Base-by-base conservation (phyloP, 345 rosid species). In the Rhizophora apiculata region DNA sequence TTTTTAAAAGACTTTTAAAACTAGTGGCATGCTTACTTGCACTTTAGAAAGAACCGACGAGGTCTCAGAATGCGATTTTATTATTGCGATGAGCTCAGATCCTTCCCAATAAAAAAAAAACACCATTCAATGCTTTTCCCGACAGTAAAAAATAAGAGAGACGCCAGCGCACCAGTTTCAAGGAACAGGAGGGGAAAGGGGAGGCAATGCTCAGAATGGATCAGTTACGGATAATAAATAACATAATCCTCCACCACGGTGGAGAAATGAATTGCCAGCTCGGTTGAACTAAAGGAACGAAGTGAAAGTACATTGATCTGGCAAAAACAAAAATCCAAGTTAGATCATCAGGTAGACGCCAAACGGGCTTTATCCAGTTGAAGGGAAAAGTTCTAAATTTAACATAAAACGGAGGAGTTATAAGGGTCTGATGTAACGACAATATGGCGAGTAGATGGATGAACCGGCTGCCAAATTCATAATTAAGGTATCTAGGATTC, bases 21-120 rank as follows among this genome's bases (percentile, higher is more conserved):
- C 24, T 54, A 39, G 29, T 13, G 37, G 62, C 74, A 71, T 71
- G 74, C 68, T 71, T 56, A 63, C 63, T 30, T 55, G 62, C 61
- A 21, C 21, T 26, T 55, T 55, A 39, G 15, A 43, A 43, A 43
- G 49, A 3, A 43, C 18, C 49, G 18, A 43, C 3, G 18, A 43
- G 49, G 49, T 13, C 49, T 43, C 49, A 5, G 18, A 43, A 43
- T 43, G 49, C 49, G 3, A 43, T 32, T 55, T 55, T 22, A 34
- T 22, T 36, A 48, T 27, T 67, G 21, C 19, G 18, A 51, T 64
- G 31, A 43, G 49, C 16, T n/a, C 39, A 6, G 22, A 31, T 52
- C 54, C 60, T 65, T 58, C 21, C 34, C 58, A 52, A 31, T 51
- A 51, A 37, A 46, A 26, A 22, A 43, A 43, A 43, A 39, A 39